phyloP scores from a whole-genome alignment of 306 rosid genomes.

The Betula pendula region DNA sequence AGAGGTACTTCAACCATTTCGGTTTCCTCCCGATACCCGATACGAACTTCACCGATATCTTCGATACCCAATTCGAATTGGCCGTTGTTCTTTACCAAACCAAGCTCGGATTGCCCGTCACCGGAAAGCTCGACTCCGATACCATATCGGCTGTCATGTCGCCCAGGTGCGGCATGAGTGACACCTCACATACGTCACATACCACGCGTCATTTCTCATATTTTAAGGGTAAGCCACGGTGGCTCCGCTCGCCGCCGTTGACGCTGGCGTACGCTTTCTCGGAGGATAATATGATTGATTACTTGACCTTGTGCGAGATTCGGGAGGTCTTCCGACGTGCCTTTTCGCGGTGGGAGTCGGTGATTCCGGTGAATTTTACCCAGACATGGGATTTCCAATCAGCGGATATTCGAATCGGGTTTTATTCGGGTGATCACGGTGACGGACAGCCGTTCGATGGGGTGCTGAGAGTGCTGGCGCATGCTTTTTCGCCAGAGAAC shows the following conservation, averaged over 20 bases:
- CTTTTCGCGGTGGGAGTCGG: conserved; percentile 77
- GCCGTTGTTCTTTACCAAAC: conserved; percentile 71
- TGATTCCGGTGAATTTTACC: conserved; percentile 76
- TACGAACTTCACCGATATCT: conserved; percentile 55
- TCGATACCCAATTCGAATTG: conserved; percentile 59
- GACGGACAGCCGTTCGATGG: conserved; percentile 96
- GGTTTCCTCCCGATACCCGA: conserved; percentile 61
- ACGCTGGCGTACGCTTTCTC: conserved; percentile 69
- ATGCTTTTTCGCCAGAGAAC: conserved; percentile 87
- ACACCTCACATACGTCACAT: conserved; percentile 30
- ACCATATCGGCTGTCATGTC: conserved; percentile 65
- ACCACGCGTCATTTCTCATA: conserved; percentile 57
- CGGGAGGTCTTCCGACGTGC: conserved; percentile 49
- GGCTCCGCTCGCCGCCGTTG: conserved; percentile 54
- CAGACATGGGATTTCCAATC: conserved; percentile 41
- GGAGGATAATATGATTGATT: conserved; percentile 44
- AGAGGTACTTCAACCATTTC: conserved; percentile 74
- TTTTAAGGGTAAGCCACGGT: conserved; percentile 78
- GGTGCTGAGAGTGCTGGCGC: conserved; percentile 76
- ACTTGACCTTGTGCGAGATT: conserved; percentile 50
- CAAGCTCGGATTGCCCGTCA: conserved; percentile 56
- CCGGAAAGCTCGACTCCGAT: conserved; percentile 71
- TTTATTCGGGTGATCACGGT: conserved; percentile 76
- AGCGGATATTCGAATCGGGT: conserved; percentile 80
- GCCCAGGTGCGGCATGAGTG: conserved; percentile 88